Base-by-base conservation (phyloP, 1,284 basidiomycete genomes). In the Agroathelia rolfsii region DNA sequence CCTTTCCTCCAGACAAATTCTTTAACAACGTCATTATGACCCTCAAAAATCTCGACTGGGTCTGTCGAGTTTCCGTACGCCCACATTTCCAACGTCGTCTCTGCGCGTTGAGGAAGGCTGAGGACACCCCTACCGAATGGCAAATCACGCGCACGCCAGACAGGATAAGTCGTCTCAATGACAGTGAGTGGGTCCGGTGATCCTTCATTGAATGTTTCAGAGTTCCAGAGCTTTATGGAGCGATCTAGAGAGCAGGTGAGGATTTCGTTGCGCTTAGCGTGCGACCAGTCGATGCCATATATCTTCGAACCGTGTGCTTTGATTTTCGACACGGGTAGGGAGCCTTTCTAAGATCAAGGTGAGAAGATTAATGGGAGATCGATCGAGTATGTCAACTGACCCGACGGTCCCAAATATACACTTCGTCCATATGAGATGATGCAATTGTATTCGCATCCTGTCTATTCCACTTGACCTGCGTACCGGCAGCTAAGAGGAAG, bases 1-100 rank as follows among this genome's bases (percentile, higher is more conserved):
- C 73, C 72, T 43, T 72, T 76, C 37, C 95, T 66, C 92, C 95
- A 97, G 2, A 99, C 92, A 49, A 95, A 99, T 58, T 99, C 94
- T 48, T 96, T 96, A 22, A 97, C 94, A 4, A 92, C 86, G 47
- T 95, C 92, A 0, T 75, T 72, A 52, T 95, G 90, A 0, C 92
- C 93, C 41, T 85, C 83, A 44, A 95, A 96, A 3, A 68, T 63
- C 38, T 84, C 75, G 6, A 90, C 74, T 1, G 82, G 77, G 6
- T 50, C 52, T 24, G 60, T 58, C 2, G 61, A 55, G 28, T 69
- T 53, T 10, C 60, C 62, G 33, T 70, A 59, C 1, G 64, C 64
- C 64, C 79, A 97, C 81, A 98, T 85, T 52, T 90, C 85, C 14
- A 96, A 64, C 0, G 74, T 70, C 6, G 81, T 84, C 43, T 84